Percentiles rank a stretch among this genome's conserved stretches.
Evolutionary conservation across 1,139 yeast genomes (phyloP).

Genomic region (Lodderomyces theae): DNA sequence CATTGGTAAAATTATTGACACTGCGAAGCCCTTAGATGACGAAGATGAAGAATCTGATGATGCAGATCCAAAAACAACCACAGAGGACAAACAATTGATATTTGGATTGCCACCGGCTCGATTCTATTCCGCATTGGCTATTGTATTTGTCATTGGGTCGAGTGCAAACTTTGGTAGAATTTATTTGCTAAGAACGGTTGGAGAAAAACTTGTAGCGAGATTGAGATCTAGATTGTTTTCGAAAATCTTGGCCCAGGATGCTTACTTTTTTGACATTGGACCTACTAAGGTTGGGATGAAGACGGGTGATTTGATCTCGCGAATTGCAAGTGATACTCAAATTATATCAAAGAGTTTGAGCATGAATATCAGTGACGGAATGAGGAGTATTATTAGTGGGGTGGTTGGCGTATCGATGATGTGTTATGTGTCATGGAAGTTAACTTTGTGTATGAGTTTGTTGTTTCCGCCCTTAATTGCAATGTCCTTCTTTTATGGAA

Average conservation of each 20-base stretch:
- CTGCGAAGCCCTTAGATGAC: constrained; percentile 23
- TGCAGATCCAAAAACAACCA: constrained; percentile 8
- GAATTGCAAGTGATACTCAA: constrained; percentile 86
- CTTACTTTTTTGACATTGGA: constrained; percentile 88
- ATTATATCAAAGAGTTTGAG: constrained; percentile 86
- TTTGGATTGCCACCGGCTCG: constrained; percentile 34
- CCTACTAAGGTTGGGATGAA: constrained; percentile 50
- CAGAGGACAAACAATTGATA: constrained; percentile 14
- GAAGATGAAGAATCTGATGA: constrained; percentile 17
- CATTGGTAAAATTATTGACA: constrained; percentile 66
- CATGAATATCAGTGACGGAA: constrained; percentile 88
- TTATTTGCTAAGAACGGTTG: constrained; percentile 67
- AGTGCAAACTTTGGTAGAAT: constrained; percentile 78
- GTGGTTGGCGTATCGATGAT: constrained; percentile 80
- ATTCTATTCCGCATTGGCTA: constrained; percentile 37
- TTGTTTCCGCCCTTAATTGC: constrained; percentile 79
- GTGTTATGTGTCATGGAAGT: constrained; percentile 79
- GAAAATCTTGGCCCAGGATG: constrained; percentile 79
- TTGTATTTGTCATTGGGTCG: constrained; percentile 66
- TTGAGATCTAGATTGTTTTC: constrained; percentile 74
- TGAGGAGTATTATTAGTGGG: constrained; percentile 76
- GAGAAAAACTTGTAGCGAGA: constrained; percentile 84
- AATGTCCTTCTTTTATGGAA: constrained; percentile 78
- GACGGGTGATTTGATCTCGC: constrained; percentile 89
- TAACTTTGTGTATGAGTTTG: constrained; percentile 71